phyloP scores from a whole-genome alignment of 1,139 yeast genomes.

The Pichia sp. region DNA sequence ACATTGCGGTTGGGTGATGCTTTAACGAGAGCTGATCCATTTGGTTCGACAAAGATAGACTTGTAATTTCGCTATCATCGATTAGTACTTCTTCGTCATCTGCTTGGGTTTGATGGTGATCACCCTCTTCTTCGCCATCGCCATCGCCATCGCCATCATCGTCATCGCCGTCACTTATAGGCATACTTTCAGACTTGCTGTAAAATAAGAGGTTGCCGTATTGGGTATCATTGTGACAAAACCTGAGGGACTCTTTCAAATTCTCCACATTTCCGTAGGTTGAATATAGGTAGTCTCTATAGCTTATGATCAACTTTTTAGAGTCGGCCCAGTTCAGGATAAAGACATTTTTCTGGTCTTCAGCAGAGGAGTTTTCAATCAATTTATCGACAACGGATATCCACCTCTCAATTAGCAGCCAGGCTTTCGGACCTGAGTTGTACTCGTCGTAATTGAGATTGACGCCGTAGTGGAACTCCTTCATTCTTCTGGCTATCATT shows the following conservation, averaged over 20 bases:
- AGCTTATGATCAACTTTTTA: conserved; percentile 42
- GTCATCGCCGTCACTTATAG: conserved; percentile 29
- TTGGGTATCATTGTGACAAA: conserved; percentile 95
- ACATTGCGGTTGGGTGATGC: neutral
- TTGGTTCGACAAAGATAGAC: conserved; percentile 18
- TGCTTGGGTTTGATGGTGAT: conserved; percentile 17
- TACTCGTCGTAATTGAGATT: conserved; percentile 53
- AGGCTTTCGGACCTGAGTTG: conserved; percentile 57
- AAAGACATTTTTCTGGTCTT: conserved; percentile 42
- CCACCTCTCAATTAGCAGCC: conserved; percentile 78
- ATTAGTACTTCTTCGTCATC: neutral
- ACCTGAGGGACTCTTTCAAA: conserved; percentile 52
- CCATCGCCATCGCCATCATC: conserved; percentile 15
- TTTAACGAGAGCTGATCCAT: conserved; percentile 2
- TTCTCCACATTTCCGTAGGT: conserved; percentile 44
- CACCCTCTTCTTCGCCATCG: conserved; percentile 17
- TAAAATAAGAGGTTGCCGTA: conserved; percentile 78
- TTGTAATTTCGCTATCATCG: conserved; percentile 19
- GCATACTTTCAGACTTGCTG: conserved; percentile 27
- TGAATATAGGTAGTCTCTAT: conserved; percentile 59
- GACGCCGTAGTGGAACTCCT: conserved; percentile 82
- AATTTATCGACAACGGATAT: conserved; percentile 46
- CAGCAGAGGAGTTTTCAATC: conserved; percentile 31
- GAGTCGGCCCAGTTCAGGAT: conserved; percentile 49
- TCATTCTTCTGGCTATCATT: conserved; percentile 93